Evolutionary conservation across 1,139 yeast genomes (phyloP), one percentile per base, ranked within the genome.

Genomic region (Pichia kudriavzevii): DNA sequence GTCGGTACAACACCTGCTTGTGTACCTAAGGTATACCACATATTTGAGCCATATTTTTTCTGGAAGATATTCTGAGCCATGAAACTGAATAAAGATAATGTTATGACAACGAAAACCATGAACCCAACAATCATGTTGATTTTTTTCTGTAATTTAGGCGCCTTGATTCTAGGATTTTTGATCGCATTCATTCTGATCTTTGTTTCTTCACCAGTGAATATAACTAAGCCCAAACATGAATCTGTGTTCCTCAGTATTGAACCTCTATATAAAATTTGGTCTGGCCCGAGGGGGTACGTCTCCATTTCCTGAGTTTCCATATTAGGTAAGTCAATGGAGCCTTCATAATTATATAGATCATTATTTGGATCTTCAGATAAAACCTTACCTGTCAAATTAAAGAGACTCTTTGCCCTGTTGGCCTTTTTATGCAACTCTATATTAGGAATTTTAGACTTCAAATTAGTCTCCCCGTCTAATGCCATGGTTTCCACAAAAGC

Each of bases 401-500:
- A 70, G 36, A 87, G 55, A 0, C 72, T 73, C 1, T 68, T 58
- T 0, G 75, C 79, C 7, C 67, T 64, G 9, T 68, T 61, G 27
- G 77, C 62, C 12, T 55, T 43, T 23, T 69, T 67, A 12, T 77
- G 66, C 6, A 84, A 44, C 40, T 79, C 83, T 1, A 70, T 64
- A 42, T 80, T 80, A 0, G 95, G 84, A 17, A 63, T 62, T 48
- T 75, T 77, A 5, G 83, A 68, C 56, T 91, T 91, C 43, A 91
- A 64, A 52, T 87, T 88, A 0, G 97, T 91, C 58, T 91, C 98
- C 33, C 99, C 99, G 58, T 91, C 98, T 31, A 91, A 65, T 1
- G 95, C 98, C 91, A 91, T 88, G 0, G 99, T 91, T 58, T 91
- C 99, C 17, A 88, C 77, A 48, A 75, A 84, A 1, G 94, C 80